phyloP scores from a whole-genome alignment of 169 alveolate genomes.

The Blepharisma undulans region DNA sequence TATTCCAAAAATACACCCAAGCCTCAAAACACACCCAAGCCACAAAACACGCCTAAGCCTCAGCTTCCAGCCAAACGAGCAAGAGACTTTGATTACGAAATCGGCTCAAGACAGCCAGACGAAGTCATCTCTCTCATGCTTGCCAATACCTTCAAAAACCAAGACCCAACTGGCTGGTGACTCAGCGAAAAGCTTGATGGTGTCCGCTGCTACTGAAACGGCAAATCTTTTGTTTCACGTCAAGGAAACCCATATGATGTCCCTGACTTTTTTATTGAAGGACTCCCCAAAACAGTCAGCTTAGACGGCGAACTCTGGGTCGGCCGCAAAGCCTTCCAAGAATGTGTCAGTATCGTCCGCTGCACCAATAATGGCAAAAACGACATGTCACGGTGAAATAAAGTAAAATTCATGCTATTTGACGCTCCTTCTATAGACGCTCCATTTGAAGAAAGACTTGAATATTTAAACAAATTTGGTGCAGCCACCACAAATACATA shows the following conservation, averaged over 20 bases:
- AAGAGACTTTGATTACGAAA: neutral
- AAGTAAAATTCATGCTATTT: slow-evolving; percentile 67
- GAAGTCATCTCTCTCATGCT: neutral
- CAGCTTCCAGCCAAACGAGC: neutral
- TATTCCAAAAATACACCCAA: neutral
- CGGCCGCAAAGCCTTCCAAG: slow-evolving; percentile 62
- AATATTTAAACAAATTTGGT: slow-evolving; percentile 39
- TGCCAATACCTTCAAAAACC: neutral
- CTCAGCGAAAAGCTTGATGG: slow-evolving; percentile 78
- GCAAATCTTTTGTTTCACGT: slow-evolving; percentile 57
- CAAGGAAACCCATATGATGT: slow-evolving; percentile 59
- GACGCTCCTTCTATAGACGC: slow-evolving; percentile 67
- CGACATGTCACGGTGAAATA: slow-evolving; percentile 64
- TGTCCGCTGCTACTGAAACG: slow-evolving; percentile 70
- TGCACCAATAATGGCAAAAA: slow-evolving; percentile 44
- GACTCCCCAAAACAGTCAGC: slow-evolving; percentile 58
- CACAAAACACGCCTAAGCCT: neutral
- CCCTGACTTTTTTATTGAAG: slow-evolving; percentile 66
- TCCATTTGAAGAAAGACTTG: slow-evolving; percentile 56
- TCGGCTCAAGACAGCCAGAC: neutral
- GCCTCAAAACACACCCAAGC: no score
- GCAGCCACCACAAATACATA: slow-evolving; percentile 46
- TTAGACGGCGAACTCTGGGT: slow-evolving; percentile 79
- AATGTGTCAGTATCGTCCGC: slow-evolving; percentile 61
- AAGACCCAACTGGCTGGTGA: slow-evolving; percentile 67